These are phyloP conservation scores for Hyaloperonospora arabidopsidis DNA, from an alignment of 352 stramenopile genomes.

Conservation along the genomic window DNA sequence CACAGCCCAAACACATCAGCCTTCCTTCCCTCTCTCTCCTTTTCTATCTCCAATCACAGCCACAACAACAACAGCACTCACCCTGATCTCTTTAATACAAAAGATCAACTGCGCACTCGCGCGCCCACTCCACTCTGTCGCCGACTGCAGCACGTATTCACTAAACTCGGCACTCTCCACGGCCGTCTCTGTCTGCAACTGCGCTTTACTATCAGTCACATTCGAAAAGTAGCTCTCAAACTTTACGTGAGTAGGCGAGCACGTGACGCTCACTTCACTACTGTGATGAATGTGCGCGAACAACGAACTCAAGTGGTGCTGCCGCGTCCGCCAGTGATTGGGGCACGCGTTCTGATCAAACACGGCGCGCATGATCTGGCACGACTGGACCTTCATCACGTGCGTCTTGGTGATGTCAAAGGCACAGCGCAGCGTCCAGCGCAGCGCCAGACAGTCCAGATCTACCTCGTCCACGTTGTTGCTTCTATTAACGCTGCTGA, in stretches of 20 bases:
- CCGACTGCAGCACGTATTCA: slow-evolving; percentile 52
- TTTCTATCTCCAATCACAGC: neutral
- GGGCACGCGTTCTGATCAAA: slow-evolving; percentile 55
- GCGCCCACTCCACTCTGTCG: slow-evolving; percentile 26
- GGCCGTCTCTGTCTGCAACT: slow-evolving; percentile 77
- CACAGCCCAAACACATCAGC: slow-evolving; percentile 1
- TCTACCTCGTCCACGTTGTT: slow-evolving; percentile 42
- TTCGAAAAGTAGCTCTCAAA: slow-evolving; percentile 76
- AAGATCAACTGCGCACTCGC: slow-evolving; percentile 72
- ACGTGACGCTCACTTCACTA: slow-evolving; percentile 69
- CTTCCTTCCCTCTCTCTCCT: neutral
- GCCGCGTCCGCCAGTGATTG: slow-evolving; percentile 48
- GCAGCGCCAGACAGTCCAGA: slow-evolving; percentile 55
- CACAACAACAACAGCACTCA: slow-evolving; percentile 11
- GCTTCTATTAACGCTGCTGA: neutral
- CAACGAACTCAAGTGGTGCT: slow-evolving; percentile 69
- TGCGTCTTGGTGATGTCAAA: slow-evolving; percentile 86
- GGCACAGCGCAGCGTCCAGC: slow-evolving; percentile 65
- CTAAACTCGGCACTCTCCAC: slow-evolving; percentile 73
- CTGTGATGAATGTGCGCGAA: slow-evolving; percentile 77
- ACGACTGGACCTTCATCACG: slow-evolving; percentile 71
- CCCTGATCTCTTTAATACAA: slow-evolving; percentile 73
- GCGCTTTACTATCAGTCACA: slow-evolving; percentile 54
- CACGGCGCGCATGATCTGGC: slow-evolving; percentile 69
- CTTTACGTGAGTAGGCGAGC: slow-evolving; percentile 50